Base-by-base conservation (phyloP, 2,329 filamentous ascomycete species). In the Apiospora sp. region DNA sequence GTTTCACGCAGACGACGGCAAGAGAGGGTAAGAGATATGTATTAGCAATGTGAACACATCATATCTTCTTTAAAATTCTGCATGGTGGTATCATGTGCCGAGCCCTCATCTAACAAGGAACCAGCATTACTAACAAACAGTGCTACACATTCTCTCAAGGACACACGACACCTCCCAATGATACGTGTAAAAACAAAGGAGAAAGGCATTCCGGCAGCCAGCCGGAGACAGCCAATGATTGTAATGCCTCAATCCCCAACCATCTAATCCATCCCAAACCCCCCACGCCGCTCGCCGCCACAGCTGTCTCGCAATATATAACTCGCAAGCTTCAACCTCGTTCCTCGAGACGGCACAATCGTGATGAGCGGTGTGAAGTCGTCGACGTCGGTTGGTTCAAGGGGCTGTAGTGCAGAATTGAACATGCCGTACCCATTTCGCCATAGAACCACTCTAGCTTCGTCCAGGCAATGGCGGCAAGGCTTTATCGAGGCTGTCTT, bases 401-500 rank as follows among this genome's bases (percentile, higher is more conserved):
- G 67, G 12, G 43, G 30, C 37, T 67, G 30, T 67, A 12, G 34
- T 34, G 8, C 34, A 64, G 30, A 41, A 64, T 24, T 41, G 58
- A 41, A 64, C 19, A 64, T 64, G 58, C 22, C 58, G 19, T 41
- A 5, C n/a, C 34, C 30, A 30, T 64, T 64, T n/a, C 3, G 19
- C 22, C 58, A n/a, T 22, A 34, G 22, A 34, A 41, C 16, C 34
- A 48, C 27, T 69, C 34, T 69, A 49, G 30, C 48, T 69, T 49
- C 67, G 54, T 37, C 46, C 48, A 10, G 90, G 90, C 64, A 92
- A 79, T 3, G 89, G 88, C 8, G 90, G 90, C 67, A 92, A 80
- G 14, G 86, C 85, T 81, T 92, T 92, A 75, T 91, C 88, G 61
- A 91, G 81, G 75, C 89, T 91, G 54, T 89, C 87, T 67, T 86